phyloP scores from a whole-genome alignment of 805 yeast genomes.

The Ogataea trehaloabstinens region DNA sequence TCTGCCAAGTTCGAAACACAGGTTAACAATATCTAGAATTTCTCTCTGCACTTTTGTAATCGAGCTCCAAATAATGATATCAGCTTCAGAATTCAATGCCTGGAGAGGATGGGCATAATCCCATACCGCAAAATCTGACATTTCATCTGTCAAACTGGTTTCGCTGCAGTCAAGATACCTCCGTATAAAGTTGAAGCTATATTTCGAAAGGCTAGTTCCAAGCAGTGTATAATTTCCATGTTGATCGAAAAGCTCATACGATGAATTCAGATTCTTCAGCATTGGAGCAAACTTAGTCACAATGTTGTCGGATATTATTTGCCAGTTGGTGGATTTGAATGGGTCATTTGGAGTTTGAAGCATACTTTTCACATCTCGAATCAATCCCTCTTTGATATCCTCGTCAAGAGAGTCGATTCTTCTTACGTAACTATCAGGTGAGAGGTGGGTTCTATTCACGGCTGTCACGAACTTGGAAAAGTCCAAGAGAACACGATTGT shows the following conservation, averaged over 20 bases:
- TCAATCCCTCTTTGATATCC: conserved; percentile 34
- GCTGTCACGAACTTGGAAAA: conserved; percentile 53
- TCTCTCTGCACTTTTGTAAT: conserved; percentile 38
- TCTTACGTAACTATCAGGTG: conserved; percentile 46
- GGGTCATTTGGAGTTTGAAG: conserved; percentile 37
- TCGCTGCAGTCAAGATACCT: conserved; percentile 36
- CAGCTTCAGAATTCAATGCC: conserved; percentile 38
- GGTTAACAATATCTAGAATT: conserved; percentile 38
- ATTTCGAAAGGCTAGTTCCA: conserved; percentile 36
- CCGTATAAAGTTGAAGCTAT: conserved; percentile 44
- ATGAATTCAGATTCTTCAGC: conserved; percentile 39
- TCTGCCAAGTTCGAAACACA: conserved; percentile 33
- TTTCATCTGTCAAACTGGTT: conserved; percentile 12
- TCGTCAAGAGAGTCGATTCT: conserved; percentile 36
- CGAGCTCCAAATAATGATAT: conserved; percentile 50
- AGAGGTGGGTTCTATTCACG: conserved; percentile 46
- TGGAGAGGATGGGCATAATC: conserved; percentile 48
- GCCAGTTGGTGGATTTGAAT: conserved; percentile 52
- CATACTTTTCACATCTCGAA: conserved; percentile 32
- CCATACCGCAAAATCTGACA: conserved; percentile 36
- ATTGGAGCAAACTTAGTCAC: conserved; percentile 53
- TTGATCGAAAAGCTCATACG: conserved; percentile 25
- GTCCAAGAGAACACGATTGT: conserved; percentile 48
- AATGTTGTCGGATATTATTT: conserved; percentile 45
- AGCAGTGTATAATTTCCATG: conserved; percentile 13